Evolutionary conservation across 495 filamentous ascomycete genomes (phyloP).

Genomic region (Penicillium bovifimosum): DNA sequence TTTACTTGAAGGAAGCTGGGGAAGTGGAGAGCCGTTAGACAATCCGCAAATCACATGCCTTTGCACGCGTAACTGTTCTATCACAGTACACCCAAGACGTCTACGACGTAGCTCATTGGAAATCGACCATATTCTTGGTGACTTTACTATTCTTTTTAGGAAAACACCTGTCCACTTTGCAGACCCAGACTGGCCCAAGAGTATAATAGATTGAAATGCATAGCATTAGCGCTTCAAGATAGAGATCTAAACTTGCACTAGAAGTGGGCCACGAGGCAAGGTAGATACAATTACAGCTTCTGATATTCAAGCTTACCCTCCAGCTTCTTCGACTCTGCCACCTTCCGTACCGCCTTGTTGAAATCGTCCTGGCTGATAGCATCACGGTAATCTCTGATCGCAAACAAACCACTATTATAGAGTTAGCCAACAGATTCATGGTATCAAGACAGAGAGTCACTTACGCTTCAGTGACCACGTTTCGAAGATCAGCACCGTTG

Average conservation of each 20-base stretch:
- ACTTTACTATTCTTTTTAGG: not conserved
- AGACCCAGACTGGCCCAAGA: not conserved
- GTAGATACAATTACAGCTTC: conserved; percentile 65
- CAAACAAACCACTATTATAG: conserved; percentile 71
- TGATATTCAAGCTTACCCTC: conserved; percentile 98
- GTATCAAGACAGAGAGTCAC: conserved; percentile 7
- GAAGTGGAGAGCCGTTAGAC: conserved; percentile 12
- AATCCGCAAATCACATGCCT: conserved; percentile 5
- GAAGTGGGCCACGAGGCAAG: conserved; percentile 2
- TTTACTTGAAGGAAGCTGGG: conserved; percentile 6
- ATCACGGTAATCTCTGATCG: conserved; percentile 96
- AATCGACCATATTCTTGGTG: too few relatives aligned
- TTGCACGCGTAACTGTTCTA: not conserved
- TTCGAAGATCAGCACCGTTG: conserved; percentile 95
- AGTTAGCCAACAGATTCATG: conserved; percentile 20
- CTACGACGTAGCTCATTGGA: too few relatives aligned
- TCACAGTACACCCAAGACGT: not conserved
- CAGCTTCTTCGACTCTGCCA: conserved; percentile 95
- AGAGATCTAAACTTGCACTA: conserved; percentile 15
- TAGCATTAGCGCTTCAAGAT: conserved; percentile 14
- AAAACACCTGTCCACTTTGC: not conserved
- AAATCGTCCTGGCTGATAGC: conserved; percentile 97
- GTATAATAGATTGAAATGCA: conserved; percentile 6
- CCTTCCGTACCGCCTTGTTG: conserved; percentile 96
- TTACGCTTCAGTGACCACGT: conserved; percentile 98